Evolutionary conservation across 495 filamentous ascomycete genomes (phyloP), one percentile per base, ranked within the genome.

Genomic region (Lichina pygmaea): DNA sequence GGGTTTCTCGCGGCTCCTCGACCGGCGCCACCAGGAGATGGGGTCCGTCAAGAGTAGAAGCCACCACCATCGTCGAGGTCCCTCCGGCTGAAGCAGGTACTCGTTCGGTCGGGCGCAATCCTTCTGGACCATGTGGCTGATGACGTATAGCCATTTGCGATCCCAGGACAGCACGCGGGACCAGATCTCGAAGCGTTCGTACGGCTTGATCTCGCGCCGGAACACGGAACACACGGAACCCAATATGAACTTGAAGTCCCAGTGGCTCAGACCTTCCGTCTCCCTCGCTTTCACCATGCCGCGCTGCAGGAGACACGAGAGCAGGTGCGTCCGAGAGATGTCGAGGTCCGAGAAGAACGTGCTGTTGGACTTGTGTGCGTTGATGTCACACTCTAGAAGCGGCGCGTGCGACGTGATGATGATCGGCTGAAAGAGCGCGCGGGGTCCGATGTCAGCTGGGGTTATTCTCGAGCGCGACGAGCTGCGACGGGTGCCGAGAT

Each of bases 261-360:
- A 65, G 2, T 66, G 59, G 65, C 62, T 24, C 55, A 48, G 7
- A 66, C 66, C 7, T 65, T 54, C 40, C 58, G 56, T 41, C 57
- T 60, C n/a, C 52, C 52, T 7, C 44, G 51, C 46, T 72, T 68
- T 49, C 64, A 63, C 38, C 62, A 62, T n/a, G 64, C 50, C 15
- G 57, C 63, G 15, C 75, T 64, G 0, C 72, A 75, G 7, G 64
- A 71, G 32, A 66, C 66, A 50, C 75, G 70, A 70, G 34, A 78
- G 63, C 12, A 75, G 64, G 38, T 74, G 67, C 7, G 73, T 71
- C 38, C 78, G 73, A 6, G 72, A 66, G 43, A 79, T 64, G 50
- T 84, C 78, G 50, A 81, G 66, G 53, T 84, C 78, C 8, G 70
- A 61, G 56, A 83, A 81, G 53, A 82, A 84, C 1, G 78, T 81